Evolutionary conservation across 139 green algal genomes (phyloP), one percentile per base, ranked within the genome.

Genomic region (Eudorina sp.): DNA sequence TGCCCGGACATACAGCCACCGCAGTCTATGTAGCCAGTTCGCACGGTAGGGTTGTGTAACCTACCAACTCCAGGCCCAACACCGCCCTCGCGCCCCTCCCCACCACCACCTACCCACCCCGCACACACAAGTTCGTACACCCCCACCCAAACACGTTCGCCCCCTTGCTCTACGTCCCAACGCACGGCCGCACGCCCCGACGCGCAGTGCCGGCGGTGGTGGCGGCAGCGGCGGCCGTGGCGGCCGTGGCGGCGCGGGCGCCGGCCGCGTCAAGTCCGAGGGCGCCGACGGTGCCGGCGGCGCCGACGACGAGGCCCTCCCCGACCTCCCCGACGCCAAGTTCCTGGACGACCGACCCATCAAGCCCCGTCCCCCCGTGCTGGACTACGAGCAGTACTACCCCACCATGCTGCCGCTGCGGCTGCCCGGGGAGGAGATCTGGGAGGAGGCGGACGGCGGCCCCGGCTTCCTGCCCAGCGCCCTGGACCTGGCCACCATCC

Each of bases 351-450:
- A 16, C 21, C 14, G 53, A 45, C 41, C 13, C 43, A 53, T 53
- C 41, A 86, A 86, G 80, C 62, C 62, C 9, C 80, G 80, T 1
- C 21, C 31, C 6, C n/a, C 82, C 2, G 31, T 70, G 6, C 41
- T 94, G 14, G 84, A 92, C 88, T 94, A 95, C 84, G 4, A 66
- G 5, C 89, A 94, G 78, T 93, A 94, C 86, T 95, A 94, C 84
- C 92, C 92, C 27, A 93, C 89, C 40, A 76, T 88, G n/a, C 87
- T 95, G 82, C 93, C 93, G 4, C 43, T 95, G 53, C 81, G 88
- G 38, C 70, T 60, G 23, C 90, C 89, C 0, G 89, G 77, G 7
- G 38, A 55, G 31, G 79, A 90, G 36, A 69, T 90, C 27, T 68
- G 18, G 25, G 74, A 80, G 31, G 80, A 89, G 46, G 79, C 76